Evolutionary conservation across 176 grass and related monocot genomes (phyloP).

Genomic region (Eragrostis nindensis): DNA sequence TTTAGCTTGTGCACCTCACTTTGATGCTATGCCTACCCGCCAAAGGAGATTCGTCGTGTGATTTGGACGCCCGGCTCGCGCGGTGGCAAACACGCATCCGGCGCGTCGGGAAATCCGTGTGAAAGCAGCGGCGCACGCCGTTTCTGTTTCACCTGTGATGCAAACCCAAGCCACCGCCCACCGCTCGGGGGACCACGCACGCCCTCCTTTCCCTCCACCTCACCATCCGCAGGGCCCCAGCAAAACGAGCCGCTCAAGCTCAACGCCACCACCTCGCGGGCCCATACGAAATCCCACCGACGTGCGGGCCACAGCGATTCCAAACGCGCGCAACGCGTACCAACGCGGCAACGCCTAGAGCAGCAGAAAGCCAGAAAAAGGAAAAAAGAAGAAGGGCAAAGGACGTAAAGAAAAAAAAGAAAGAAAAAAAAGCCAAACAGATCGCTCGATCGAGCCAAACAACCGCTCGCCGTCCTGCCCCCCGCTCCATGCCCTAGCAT

Average conservation of each 20-base stretch:
- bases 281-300: neutral
- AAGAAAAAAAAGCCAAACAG: neutral
- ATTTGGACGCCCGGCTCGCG: neutral
- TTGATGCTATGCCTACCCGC: neutral
- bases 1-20: neutral
- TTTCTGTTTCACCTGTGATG: neutral
- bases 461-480: neutral
- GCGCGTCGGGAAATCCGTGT: neutral
- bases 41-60: neutral
- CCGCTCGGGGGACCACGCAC: neutral
- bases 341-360: neutral
- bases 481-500: slow-evolving; percentile 12
- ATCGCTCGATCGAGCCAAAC: slow-evolving; percentile 1
- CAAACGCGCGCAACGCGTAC: neutral
- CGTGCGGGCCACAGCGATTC: neutral
- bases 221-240: neutral
- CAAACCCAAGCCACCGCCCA: neutral
- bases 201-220: neutral
- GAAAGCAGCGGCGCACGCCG: slow-evolving; percentile 17
- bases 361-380: neutral
- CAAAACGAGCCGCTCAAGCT: neutral
- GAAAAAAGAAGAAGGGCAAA: neutral
- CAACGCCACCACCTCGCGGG: neutral
- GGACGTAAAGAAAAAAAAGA: neutral
- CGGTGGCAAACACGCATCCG: neutral